A percentile compares a stretch with the other conserved stretches of the same genome.
phyloP scores from a whole-genome alignment of 495 filamentous ascomycete genomes.

The Extremus antarcticus region DNA sequence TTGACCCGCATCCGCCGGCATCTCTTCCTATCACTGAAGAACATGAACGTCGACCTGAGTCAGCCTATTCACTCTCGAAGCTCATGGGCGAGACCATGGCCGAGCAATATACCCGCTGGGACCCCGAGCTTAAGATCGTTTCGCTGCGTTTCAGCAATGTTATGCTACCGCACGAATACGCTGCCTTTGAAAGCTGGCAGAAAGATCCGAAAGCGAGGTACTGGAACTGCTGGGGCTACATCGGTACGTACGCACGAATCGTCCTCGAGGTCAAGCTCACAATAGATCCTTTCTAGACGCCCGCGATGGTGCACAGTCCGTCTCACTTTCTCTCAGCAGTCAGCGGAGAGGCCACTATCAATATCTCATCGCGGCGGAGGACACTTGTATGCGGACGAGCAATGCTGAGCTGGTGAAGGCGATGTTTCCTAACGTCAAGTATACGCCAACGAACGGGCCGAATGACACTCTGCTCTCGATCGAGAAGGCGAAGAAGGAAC shows the following conservation, averaged over 20 bases:
- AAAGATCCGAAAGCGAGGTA: constrained; percentile 13
- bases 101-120: constrained; percentile 14
- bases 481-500: constrained; percentile 15
- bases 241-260: background rate
- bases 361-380: constrained; percentile 12
- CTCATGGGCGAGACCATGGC: constrained; percentile 14
- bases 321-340: constrained; percentile 6
- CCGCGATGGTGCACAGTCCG: constrained; percentile 11
- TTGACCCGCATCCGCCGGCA: constrained; percentile 9
- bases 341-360: constrained; percentile 12
- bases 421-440: constrained; percentile 14
- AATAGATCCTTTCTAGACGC: background rate
- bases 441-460: constrained; percentile 3
- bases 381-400: constrained; percentile 14
- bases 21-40: constrained; percentile 12
- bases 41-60: constrained; percentile 11
- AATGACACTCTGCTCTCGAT: constrained; percentile 13
- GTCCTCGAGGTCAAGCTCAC: background rate
- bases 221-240: constrained; percentile 15
- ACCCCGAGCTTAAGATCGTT: constrained; percentile 13
- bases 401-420: constrained; percentile 17
- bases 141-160: constrained; percentile 15
- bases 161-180: constrained; percentile 15
- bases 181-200: constrained; percentile 10
- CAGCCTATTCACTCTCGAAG: constrained; percentile 11